Evolutionary conservation across 2,329 filamentous ascomycete genomes (phyloP), one percentile per base, ranked within the genome.

Genomic region (Fusarium aywerte): DNA sequence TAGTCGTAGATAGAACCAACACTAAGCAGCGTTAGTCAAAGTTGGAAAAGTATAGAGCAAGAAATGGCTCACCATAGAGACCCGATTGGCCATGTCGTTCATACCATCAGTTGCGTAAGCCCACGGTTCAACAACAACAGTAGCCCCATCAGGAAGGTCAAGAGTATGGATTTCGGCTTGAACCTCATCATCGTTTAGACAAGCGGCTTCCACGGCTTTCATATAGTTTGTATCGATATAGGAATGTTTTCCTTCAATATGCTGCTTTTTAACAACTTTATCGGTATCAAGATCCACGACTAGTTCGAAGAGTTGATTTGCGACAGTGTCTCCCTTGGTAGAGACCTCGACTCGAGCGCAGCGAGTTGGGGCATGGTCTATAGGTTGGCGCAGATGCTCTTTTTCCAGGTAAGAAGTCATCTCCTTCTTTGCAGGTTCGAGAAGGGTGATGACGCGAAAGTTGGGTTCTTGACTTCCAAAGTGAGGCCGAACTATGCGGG

Each of bases 51-150:
- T 0, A n/a, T 3, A 13, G 1, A 18, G 1, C 0, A 27, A 20
- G 12, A 1, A 4, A 4, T 16, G 0, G 23, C 74, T 23, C 67
- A 83, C 83, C 83, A 85, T 86, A 1, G 79, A 81, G n/a, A 80
- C 78, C 11, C 82, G 76, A 47, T 80, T 67, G 0, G 73, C 74
- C 79, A 84, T 84, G 44, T 86, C 82, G 45, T 82, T 82, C 76
- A 83, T 80, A 0, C 84, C 84, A 70, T 87, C 83, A 0, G 82
- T 82, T 0, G 80, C 84, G 72, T 87, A 87, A 3, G 84, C 80
- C 85, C 85, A 87, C 0, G 85, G 80, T 66, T 87, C 85, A 35
- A 85, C 79, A 5, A 82, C 76, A 2, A 85, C 81, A 0, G 74
- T 77, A 0, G 82, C 78, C 2, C 76, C 80, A 7, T 75, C 64